These are phyloP conservation scores for Penicillium ochrochloron DNA, from an alignment of 495 filamentous ascomycete species.

Conservation along the genomic window DNA sequence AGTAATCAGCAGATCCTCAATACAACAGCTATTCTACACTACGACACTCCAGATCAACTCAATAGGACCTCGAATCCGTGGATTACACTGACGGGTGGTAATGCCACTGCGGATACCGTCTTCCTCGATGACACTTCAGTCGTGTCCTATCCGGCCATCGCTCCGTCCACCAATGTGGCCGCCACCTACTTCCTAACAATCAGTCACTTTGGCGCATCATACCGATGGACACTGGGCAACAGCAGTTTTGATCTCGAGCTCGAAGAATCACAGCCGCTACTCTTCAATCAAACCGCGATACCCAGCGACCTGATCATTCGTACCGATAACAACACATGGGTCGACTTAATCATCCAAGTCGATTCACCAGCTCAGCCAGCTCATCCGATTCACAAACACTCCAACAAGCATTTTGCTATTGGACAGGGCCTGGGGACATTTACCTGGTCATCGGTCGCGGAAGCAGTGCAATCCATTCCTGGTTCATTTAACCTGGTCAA, in stretches of 20 bases:
- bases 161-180: constrained; percentile 46
- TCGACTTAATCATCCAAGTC: constrained; percentile 58
- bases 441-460: constrained; percentile 54
- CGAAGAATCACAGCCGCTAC: constrained; percentile 48
- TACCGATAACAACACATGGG: constrained; percentile 59
- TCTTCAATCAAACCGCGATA: constrained; percentile 48
- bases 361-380: constrained; percentile 40
- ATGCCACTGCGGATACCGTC: constrained; percentile 39
- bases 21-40: constrained; percentile 37
- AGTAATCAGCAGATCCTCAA: constrained; percentile 43
- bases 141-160: constrained; percentile 47
- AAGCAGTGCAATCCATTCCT: constrained; percentile 50
- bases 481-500: constrained; percentile 59
- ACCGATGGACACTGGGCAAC: constrained; percentile 53
- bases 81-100: constrained; percentile 44
- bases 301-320: constrained; percentile 50
- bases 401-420: constrained; percentile 61
- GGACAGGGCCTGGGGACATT: constrained; percentile 55
- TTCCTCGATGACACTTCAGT: constrained; percentile 44
- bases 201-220: constrained; percentile 44
- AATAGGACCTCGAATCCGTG: constrained; percentile 39
- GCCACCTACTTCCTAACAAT: constrained; percentile 43
- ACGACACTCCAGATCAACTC: constrained; percentile 23
- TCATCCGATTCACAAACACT: constrained; percentile 68
- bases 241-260: constrained; percentile 36